Percentiles rank a stretch among this genome's conserved stretches.
Evolutionary conservation across 1,139 yeast genomes (phyloP).

Genomic region (Candida buenavistaensis): DNA sequence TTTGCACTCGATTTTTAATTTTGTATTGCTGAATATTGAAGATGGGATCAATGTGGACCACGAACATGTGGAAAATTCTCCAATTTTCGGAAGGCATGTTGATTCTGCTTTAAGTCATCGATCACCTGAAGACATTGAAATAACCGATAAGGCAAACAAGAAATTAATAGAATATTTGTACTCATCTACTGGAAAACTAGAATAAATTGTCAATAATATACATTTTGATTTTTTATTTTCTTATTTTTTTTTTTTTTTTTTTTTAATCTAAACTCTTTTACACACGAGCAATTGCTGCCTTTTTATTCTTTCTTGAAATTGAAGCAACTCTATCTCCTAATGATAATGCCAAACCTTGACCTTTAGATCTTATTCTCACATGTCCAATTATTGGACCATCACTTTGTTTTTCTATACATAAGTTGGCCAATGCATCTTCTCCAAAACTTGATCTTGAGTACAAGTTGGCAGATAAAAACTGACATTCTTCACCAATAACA

Average conservation of each 20-base stretch:
- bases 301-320: conserved; percentile 57
- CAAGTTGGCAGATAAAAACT: conserved; percentile 89
- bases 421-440: conserved; percentile 94
- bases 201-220: background rate
- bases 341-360: conserved; percentile 94
- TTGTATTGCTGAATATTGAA: conserved; percentile 9
- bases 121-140: conserved; percentile 19
- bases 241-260: conserved; percentile 1
- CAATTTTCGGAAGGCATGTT: conserved; percentile 25
- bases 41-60: conserved; percentile 8
- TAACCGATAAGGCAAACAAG: conserved; percentile 16
- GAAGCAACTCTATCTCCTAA: conserved; percentile 93
- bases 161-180: conserved; percentile 16
- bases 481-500: conserved; percentile 80
- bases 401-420: conserved; percentile 83
- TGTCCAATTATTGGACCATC: conserved; percentile 87
- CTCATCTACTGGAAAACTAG: conserved; percentile 5
- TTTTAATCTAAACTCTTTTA: conserved; percentile 10
- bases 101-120: conserved; percentile 27
- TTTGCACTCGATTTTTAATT: conserved; percentile 19
- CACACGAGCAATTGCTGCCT: conserved; percentile 23
- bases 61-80: conserved; percentile 20
- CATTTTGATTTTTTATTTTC: background rate
- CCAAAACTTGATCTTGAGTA: conserved; percentile 95
- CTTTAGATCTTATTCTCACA: conserved; percentile 95